Conservation (phyloP, 2,329 filamentous ascomycete species). For the Sarocladium kiliense region DNA sequence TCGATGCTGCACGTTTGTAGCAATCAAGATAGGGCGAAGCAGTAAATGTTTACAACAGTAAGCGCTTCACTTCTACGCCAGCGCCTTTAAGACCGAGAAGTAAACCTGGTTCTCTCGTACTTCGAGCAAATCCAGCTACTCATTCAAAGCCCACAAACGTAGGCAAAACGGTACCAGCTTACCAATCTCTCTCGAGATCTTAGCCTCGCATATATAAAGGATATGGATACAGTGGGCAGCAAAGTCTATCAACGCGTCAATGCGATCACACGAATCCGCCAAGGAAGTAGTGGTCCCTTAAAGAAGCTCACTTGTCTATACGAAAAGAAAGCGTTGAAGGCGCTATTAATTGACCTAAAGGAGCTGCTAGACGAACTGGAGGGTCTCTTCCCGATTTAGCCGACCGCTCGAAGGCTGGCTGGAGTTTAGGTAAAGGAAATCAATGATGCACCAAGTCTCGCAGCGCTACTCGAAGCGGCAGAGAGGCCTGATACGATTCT, state of each 20-base stretch:
- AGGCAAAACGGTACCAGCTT: slow-evolving; percentile 19
- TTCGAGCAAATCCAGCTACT: slow-evolving; percentile 20
- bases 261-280: slow-evolving; percentile 8
- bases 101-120: neutral
- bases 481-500: slow-evolving; percentile 8
- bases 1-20: slow-evolving; percentile 24
- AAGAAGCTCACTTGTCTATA: slow-evolving; percentile 19
- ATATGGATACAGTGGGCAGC: slow-evolving; percentile 1
- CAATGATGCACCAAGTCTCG: slow-evolving; percentile 17
- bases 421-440: slow-evolving; percentile 18
- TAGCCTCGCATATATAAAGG: neutral
- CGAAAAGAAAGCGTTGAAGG: slow-evolving; percentile 16
- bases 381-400: slow-evolving; percentile 14
- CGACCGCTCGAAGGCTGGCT: slow-evolving; percentile 12
- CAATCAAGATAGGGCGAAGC: slow-evolving; percentile 30
- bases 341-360: slow-evolving; percentile 17
- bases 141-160: slow-evolving; percentile 16
- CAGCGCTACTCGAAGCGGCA: slow-evolving; percentile 12
- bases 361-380: slow-evolving; percentile 21
- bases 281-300: slow-evolving; percentile 13
- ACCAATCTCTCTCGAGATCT: slow-evolving; percentile 10
- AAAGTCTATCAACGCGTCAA: neutral
- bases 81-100: neutral
- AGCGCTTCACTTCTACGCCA: slow-evolving; percentile 13
- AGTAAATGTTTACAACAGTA: slow-evolving; percentile 23